Evolutionary conservation across 768 basidiomycete genomes (phyloP).

Genomic region (Russula ochroleuca): DNA sequence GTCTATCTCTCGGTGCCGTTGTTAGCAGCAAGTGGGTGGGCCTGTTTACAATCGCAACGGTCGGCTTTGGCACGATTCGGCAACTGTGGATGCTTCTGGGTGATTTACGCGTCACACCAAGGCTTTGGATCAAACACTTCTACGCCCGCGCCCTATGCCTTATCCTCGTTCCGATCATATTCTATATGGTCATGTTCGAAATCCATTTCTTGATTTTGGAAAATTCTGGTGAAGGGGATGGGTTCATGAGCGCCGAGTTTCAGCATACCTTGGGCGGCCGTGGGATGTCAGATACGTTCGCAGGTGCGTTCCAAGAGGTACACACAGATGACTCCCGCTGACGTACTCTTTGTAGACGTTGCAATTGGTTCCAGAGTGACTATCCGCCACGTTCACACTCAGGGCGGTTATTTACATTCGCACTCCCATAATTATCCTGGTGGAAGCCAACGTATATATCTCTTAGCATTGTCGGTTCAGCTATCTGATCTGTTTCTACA

Average conservation of each 20-base stretch:
- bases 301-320: constrained; percentile 48
- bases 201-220: constrained; percentile 88
- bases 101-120: constrained; percentile 72
- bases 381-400: constrained; percentile 90
- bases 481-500: constrained; percentile 34
- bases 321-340: not conserved
- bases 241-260: constrained; percentile 99
- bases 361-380: constrained; percentile 78
- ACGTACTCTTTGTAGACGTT: constrained; percentile 51
- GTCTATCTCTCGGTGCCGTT: constrained; percentile 87
- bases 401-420: constrained; percentile 98
- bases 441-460: constrained; percentile 77
- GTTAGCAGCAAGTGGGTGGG: constrained; percentile 98
- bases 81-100: constrained; percentile 91
- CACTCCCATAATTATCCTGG: constrained; percentile 85
- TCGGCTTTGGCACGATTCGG: constrained; percentile 77
- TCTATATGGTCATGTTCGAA: constrained; percentile 97
- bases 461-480: constrained; percentile 8
- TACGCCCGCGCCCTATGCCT: constrained; percentile 84
- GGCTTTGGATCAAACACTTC: constrained; percentile 79
- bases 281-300: constrained; percentile 89
- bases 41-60: constrained; percentile 92
- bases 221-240: constrained; percentile 93
- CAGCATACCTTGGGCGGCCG: constrained; percentile 90
- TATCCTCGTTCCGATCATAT: constrained; percentile 75